Conservation (phyloP, 2,329 filamentous ascomycete species). For the Colletotrichum graminicola region DNA sequence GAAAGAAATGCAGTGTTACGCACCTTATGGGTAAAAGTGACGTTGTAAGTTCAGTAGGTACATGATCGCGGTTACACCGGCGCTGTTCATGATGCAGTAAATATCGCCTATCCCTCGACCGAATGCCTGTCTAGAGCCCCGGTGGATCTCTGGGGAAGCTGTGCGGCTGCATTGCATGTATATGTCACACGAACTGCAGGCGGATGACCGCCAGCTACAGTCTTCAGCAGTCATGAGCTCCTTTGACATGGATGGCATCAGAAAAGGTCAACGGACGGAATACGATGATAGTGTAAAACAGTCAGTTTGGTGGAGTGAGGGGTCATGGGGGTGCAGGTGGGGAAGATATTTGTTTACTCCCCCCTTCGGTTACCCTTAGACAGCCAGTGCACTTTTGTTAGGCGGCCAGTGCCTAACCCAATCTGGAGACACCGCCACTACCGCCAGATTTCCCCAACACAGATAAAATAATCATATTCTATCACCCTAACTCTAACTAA, state of each 20-base stretch:
- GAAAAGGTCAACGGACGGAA: not conserved
- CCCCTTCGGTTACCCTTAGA: no score
- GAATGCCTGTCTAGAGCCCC: not conserved
- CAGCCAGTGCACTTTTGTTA: no score
- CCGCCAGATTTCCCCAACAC: no score
- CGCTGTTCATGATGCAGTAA: not conserved
- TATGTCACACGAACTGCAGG: not conserved
- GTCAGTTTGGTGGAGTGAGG: not conserved
- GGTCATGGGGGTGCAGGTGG: constrained; percentile 3
- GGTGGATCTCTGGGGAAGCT: constrained; percentile 34
- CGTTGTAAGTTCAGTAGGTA: constrained; percentile 7
- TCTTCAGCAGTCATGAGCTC: not conserved
- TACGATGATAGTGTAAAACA: not conserved
- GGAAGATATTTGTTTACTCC: not conserved
- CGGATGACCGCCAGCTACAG: not conserved
- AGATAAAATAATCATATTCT: no score
- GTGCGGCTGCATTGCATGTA: constrained; percentile 2
- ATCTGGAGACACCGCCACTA: no score
- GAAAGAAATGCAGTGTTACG: constrained; percentile 2
- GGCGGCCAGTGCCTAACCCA: no score
- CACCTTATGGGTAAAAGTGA: not conserved
- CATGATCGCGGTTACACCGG: constrained; percentile 22
- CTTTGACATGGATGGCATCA: not conserved
- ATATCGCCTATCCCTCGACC: constrained; percentile 12
- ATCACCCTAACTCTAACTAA: no score